Conservation (phyloP, 129 eudicot genomes). For the Apium graveolens region DNA sequence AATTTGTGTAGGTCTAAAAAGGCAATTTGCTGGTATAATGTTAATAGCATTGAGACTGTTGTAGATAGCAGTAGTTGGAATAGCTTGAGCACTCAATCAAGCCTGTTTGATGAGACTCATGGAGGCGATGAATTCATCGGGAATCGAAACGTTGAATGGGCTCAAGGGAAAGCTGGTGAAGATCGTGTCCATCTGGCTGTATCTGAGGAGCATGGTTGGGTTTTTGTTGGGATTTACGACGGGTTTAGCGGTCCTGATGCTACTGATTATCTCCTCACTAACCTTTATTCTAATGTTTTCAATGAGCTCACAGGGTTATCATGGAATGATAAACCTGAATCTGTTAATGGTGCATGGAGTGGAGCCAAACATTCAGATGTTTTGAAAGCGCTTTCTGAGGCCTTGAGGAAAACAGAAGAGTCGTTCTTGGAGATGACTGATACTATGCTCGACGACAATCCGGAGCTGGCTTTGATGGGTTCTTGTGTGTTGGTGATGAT, state of each 20-base stretch:
- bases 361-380: constrained; percentile 49
- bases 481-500: constrained; percentile 87
- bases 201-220: constrained; percentile 79
- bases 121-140: constrained; percentile 13
- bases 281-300: constrained; percentile 55
- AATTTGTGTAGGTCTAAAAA: constrained; percentile 6
- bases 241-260: constrained; percentile 98
- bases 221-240: constrained; percentile 88
- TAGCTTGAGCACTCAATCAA: neutral
- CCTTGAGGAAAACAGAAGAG: constrained; percentile 63
- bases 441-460: constrained; percentile 71
- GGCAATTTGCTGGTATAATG: neutral
- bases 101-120: constrained; percentile 24
- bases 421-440: constrained; percentile 74
- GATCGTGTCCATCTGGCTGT: constrained; percentile 76
- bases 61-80: constrained; percentile 14
- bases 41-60: constrained; percentile 20
- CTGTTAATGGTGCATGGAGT: neutral
- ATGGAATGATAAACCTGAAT: constrained; percentile 39
- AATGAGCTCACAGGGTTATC: constrained; percentile 65
- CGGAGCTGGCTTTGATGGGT: constrained; percentile 87
- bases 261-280: constrained; percentile 55
- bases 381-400: constrained; percentile 60
- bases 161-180: constrained; percentile 92
- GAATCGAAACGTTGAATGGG: constrained; percentile 71